Conservation (phyloP, 805 yeast species). For the Tetrapisispora pingtungensis region DNA sequence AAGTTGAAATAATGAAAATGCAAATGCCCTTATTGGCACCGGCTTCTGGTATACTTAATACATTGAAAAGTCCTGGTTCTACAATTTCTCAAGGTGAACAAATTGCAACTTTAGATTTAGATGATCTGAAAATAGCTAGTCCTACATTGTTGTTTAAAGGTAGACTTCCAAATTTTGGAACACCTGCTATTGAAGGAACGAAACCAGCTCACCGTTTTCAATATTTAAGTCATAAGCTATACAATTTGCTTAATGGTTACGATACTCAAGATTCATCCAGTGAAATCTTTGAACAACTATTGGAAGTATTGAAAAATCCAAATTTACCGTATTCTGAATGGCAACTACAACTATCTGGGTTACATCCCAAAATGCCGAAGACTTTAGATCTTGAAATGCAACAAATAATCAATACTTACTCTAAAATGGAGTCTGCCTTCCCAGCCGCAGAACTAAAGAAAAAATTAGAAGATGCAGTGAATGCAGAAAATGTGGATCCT, state of each 20-base stretch:
- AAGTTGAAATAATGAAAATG: constrained; percentile 99
- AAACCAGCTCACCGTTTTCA: constrained; percentile 72
- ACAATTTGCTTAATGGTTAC: constrained; percentile 77
- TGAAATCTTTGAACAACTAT: constrained; percentile 61
- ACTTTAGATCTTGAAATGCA: constrained; percentile 61
- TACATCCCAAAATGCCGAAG: constrained; percentile 81
- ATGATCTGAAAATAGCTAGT: constrained; percentile 93
- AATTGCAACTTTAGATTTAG: constrained; percentile 87
- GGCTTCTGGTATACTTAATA: constrained; percentile 87
- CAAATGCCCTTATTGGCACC: constrained; percentile 95
- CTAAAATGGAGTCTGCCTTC: constrained; percentile 65
- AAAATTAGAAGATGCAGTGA: constrained; percentile 50
- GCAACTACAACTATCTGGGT: constrained; percentile 74
- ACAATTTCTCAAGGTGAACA: constrained; percentile 94
- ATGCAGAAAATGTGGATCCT: constrained; percentile 40
- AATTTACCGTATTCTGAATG: constrained; percentile 91
- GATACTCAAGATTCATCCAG: constrained; percentile 94
- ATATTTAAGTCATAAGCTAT: constrained; percentile 46
- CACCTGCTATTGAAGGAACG: constrained; percentile 72
- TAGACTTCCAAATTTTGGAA: constrained; percentile 79
- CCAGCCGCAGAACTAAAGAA: constrained; percentile 81
- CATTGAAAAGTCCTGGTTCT: constrained; percentile 95
- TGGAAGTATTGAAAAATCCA: constrained; percentile 66
- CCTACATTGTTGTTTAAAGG: constrained; percentile 95
- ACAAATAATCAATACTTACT: constrained; percentile 55